phyloP scores from a whole-genome alignment of 2,329 filamentous ascomycete genomes.

The Ascosphaera apis region DNA sequence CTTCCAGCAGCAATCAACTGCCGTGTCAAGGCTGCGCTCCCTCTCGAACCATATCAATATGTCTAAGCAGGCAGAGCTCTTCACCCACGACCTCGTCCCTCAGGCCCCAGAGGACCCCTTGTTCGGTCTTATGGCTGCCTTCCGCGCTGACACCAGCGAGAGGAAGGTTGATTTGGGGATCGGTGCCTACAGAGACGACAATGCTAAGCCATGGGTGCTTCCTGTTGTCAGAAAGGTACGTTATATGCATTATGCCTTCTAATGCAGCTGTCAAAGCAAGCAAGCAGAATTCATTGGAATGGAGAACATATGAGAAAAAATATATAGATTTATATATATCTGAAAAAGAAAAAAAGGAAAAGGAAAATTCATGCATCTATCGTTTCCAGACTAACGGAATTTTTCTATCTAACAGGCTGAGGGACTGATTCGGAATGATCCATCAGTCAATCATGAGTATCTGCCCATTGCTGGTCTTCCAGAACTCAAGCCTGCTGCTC shows the following conservation, averaged over 20 bases:
- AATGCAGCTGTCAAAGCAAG: too few species aligned
- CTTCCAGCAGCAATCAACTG: slow-evolving; percentile 1
- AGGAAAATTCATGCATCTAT: background rate
- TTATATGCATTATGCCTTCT: too few species aligned
- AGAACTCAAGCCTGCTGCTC: slow-evolving; percentile 69
- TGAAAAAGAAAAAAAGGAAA: too few species aligned
- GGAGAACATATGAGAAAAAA: too few species aligned
- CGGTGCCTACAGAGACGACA: slow-evolving; percentile 84
- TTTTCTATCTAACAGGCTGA: slow-evolving; percentile 42
- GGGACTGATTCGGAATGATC: slow-evolving; percentile 67
- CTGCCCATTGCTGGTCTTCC: slow-evolving; percentile 79
- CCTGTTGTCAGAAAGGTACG: slow-evolving; percentile 84
- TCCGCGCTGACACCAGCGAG: slow-evolving; percentile 47
- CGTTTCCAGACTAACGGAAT: background rate
- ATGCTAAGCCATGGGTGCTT: slow-evolving; percentile 91
- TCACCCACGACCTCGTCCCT: slow-evolving; percentile 54
- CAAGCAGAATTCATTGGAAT: too few species aligned
- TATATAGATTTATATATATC: too few species aligned
- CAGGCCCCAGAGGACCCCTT: slow-evolving; percentile 87
- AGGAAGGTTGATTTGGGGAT: slow-evolving; percentile 90
- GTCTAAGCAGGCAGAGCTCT: slow-evolving; percentile 30
- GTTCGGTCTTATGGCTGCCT: slow-evolving; percentile 80
- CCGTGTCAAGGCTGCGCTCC: slow-evolving; percentile 4
- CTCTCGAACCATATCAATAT: slow-evolving; percentile 7
- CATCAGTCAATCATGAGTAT: slow-evolving; percentile 91